These are phyloP conservation scores for Fraxinus sp. DNA, from an alignment of 305 asterid genomes.

Conservation along the genomic window DNA sequence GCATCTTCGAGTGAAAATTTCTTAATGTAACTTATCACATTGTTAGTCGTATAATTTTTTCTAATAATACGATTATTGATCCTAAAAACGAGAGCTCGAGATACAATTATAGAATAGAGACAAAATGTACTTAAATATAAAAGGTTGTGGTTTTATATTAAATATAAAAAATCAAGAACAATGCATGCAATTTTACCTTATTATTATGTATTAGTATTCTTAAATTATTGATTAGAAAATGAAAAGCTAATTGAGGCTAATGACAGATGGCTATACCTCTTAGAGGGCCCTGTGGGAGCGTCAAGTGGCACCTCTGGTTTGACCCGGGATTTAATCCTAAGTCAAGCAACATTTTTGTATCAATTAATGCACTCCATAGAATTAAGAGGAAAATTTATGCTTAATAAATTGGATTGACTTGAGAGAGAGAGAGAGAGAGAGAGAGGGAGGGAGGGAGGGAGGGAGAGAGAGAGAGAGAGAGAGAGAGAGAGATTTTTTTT, in stretches of 20 bases:
- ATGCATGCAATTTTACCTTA: not conserved
- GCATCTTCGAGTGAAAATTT: not conserved
- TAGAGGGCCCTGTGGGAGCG: not conserved
- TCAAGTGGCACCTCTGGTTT: too few relatives aligned
- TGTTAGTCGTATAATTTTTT: not conserved
- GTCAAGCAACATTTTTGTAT: too few relatives aligned
- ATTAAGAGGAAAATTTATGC: not conserved
- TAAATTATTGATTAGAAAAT: too few relatives aligned
- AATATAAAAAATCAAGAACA: too few relatives aligned
- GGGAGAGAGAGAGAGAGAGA: too few relatives aligned
- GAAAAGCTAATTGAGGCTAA: not conserved
- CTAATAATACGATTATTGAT: too few relatives aligned
- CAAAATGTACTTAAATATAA: not conserved
- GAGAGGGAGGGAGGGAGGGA: too few relatives aligned
- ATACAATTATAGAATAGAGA: not conserved
- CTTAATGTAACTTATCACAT: too few relatives aligned
- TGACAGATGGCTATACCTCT: not conserved
- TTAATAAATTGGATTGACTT: not conserved
- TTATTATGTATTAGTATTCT: not conserved
- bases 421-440: too few relatives aligned
- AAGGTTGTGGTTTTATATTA: not conserved
- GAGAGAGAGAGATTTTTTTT: too few relatives aligned
- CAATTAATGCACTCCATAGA: not conserved
- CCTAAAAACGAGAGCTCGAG: not conserved
- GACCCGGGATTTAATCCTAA: too few relatives aligned